These are phyloP conservation scores for Diophrys appendiculata DNA, from an alignment of 73 alveolate genomes.

Conservation along the genomic window DNA sequence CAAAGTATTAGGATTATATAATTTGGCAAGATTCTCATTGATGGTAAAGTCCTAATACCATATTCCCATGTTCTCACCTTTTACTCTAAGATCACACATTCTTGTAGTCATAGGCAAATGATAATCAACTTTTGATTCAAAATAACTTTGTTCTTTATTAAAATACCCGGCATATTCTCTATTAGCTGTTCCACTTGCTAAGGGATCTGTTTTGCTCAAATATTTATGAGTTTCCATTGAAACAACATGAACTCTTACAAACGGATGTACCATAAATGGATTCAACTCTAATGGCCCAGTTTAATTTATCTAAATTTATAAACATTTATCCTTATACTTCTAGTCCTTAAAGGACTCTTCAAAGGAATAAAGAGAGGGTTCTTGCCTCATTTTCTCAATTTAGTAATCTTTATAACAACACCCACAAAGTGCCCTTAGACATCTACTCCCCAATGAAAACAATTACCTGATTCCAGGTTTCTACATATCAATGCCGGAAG, in stretches of 20 bases:
- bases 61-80: conserved; percentile 88
- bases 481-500: conserved; percentile 4
- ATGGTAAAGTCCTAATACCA: conserved; percentile 92
- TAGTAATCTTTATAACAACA: conserved; percentile 13
- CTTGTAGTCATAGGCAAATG: conserved; percentile 81
- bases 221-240: conserved; percentile 82
- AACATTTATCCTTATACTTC: not conserved
- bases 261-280: conserved; percentile 92
- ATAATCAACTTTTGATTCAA: conserved; percentile 52
- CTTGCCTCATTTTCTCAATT: not conserved
- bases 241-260: conserved; percentile 91
- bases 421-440: conserved; percentile 4
- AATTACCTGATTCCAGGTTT: conserved; percentile 6
- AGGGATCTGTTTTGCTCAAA: conserved; percentile 62
- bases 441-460: conserved; percentile 7
- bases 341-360: conserved; percentile 28
- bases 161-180: conserved; percentile 39
- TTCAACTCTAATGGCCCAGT: conserved; percentile 91
- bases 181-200: not conserved
- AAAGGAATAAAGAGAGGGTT: conserved; percentile 24
- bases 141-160: conserved; percentile 7
- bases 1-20: conserved; percentile 75
- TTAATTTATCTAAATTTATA: conserved; percentile 49
- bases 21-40: conserved; percentile 75
- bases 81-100: conserved; percentile 90